Conservation (phyloP, 164 flowering plant genomes). For the Houttuynia cordata region DNA sequence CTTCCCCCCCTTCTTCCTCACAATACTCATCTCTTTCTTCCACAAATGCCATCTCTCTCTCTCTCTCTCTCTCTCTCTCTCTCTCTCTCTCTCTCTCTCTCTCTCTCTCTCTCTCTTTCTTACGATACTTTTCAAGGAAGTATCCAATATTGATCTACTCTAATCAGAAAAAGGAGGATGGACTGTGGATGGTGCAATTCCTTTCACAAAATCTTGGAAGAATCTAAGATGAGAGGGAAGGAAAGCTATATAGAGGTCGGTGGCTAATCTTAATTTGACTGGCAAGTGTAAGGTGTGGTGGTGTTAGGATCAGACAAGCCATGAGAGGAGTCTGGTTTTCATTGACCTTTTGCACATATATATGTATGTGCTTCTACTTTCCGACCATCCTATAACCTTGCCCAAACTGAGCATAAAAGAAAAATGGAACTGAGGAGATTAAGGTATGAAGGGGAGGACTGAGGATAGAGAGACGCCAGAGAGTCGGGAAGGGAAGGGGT, state of each 20-base stretch:
- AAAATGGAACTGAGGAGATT: background rate
- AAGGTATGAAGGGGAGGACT: background rate
- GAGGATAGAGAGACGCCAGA: background rate
- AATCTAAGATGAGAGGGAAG: background rate
- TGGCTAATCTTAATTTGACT: conserved; percentile 5
- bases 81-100: background rate
- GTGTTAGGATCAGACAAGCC: conserved; percentile 1
- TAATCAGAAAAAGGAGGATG: too few species aligned
- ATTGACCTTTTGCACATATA: too few species aligned
- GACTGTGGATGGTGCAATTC: background rate
- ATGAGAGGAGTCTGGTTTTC: background rate
- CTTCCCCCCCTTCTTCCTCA: conserved; percentile 11
- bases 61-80: background rate
- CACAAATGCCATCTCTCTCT: conserved; percentile 5
- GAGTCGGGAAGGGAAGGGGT: conserved; percentile 1
- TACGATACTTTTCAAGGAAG: background rate
- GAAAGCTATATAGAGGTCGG: conserved; percentile 1
- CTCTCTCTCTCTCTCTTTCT: background rate
- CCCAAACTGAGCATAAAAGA: background rate
- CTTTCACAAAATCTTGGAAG: background rate
- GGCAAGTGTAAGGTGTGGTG: background rate
- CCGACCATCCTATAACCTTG: conserved; percentile 2
- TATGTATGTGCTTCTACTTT: too few species aligned
- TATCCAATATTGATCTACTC: background rate
- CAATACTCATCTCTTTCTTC: conserved; percentile 7